These are phyloP conservation scores for Baffinella frigidus DNA, from an alignment of 208 protist species.

Conservation along the genomic window DNA sequence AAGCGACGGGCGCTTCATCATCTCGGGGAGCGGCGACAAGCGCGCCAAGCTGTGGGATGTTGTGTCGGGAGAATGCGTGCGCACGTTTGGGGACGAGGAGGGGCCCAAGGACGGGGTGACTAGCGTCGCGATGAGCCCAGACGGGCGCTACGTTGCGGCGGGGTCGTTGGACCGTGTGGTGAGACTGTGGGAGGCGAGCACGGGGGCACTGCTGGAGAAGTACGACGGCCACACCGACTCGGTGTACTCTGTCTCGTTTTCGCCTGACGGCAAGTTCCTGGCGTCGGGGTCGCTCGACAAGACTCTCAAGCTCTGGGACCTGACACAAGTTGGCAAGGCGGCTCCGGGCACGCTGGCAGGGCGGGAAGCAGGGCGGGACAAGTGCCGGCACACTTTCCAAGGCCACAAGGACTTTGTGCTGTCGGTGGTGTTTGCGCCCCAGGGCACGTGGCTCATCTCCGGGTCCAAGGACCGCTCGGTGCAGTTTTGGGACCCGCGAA, in stretches of 20 bases:
- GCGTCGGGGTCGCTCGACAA: constrained; percentile 51
- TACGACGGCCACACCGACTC: constrained; percentile 75
- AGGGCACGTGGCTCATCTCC: constrained; percentile 62
- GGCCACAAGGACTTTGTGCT: constrained; percentile 76
- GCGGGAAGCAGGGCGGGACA: too few species aligned
- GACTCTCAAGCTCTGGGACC: constrained; percentile 50
- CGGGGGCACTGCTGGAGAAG: constrained; percentile 71
- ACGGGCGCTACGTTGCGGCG: constrained; percentile 46
- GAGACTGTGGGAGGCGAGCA: constrained; percentile 71
- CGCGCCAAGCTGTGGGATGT: constrained; percentile 79
- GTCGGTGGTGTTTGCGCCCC: constrained; percentile 69
- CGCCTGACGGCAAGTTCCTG: constrained; percentile 30
- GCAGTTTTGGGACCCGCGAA: constrained; percentile 76
- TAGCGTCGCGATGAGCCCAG: constrained; percentile 67
- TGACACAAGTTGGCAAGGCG: background rate
- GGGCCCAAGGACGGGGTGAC: constrained; percentile 77
- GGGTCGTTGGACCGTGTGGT: constrained; percentile 75
- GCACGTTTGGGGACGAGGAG: constrained; percentile 69
- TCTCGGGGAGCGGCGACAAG: constrained; percentile 75
- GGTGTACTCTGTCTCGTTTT: constrained; percentile 75
- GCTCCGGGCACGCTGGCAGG: background rate
- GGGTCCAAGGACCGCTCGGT: constrained; percentile 74
- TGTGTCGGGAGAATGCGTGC: constrained; percentile 48
- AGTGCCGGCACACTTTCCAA: constrained; percentile 69
- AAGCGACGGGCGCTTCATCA: constrained; percentile 21